Evolutionary conservation across 176 grass and related monocot genomes (phyloP).

Genomic region (Ananas comosus): DNA sequence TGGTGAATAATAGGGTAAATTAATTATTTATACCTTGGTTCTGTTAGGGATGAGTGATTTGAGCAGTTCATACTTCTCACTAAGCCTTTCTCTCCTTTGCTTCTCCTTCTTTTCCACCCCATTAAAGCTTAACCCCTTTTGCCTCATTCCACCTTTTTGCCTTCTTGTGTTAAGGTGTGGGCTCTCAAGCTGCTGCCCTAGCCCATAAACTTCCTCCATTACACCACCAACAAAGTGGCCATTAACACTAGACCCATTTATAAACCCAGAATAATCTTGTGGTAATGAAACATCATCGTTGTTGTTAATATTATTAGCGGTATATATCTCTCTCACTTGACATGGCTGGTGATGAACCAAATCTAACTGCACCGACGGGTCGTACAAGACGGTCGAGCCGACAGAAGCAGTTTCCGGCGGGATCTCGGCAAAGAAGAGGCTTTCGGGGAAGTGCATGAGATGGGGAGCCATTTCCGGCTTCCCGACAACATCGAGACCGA

Average conservation of each 20-base stretch:
- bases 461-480: constrained; percentile 25
- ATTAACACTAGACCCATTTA: neutral
- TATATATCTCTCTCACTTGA: neutral
- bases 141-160: neutral
- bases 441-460: constrained; percentile 17
- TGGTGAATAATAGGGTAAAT: neutral
- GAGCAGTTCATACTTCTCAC: constrained; percentile 52
- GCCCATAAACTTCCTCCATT: neutral
- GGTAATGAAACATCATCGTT: neutral
- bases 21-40: constrained; percentile 33
- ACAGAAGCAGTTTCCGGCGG: neutral
- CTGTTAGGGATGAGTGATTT: constrained; percentile 64
- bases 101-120: constrained; percentile 72
- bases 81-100: constrained; percentile 56
- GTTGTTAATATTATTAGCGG: too few relatives aligned
- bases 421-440: neutral
- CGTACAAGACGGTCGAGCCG: neutral
- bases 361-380: constrained; percentile 3
- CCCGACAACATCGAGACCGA: neutral
- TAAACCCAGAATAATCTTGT: constrained; percentile 3
- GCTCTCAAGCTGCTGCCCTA: constrained; percentile 5
- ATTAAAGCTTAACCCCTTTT: constrained; percentile 13
- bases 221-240: neutral
- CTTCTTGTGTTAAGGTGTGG: neutral
- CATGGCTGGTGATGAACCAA: neutral